Percentiles rank a stretch among this genome's conserved stretches.
Evolutionary conservation across 441 rosid species (phyloP).

Genomic region (Pelargonium australe): DNA sequence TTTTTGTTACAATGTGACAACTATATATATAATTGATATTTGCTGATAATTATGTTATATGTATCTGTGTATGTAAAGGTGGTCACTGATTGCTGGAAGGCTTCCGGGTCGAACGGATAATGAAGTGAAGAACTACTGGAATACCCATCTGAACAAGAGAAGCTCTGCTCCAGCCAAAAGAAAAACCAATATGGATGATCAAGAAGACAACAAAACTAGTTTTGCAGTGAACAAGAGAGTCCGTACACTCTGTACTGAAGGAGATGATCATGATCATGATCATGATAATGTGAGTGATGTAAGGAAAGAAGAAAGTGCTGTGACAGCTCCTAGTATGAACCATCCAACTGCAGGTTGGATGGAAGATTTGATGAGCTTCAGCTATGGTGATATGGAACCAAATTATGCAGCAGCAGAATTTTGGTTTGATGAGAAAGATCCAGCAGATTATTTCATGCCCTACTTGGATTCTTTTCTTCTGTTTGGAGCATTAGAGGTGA

Average conservation of each 20-base stretch:
- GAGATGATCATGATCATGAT: too few relatives aligned
- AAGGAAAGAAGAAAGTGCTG: slow-evolving; percentile 1
- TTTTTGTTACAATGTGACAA: background rate
- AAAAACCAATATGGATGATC: slow-evolving; percentile 17
- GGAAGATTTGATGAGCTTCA: slow-evolving; percentile 1
- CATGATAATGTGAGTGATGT: background rate
- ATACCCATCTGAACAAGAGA: slow-evolving; percentile 61
- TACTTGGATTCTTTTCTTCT: slow-evolving; percentile 10
- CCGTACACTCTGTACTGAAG: background rate
- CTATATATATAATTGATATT: background rate
- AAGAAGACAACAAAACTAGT: background rate
- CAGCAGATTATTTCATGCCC: background rate
- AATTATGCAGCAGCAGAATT: background rate
- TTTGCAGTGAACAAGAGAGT: slow-evolving; percentile 1
- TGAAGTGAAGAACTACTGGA: slow-evolving; percentile 71
- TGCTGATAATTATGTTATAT: background rate
- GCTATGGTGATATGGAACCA: background rate
- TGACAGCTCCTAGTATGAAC: background rate
- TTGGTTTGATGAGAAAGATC: background rate
- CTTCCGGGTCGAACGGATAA: slow-evolving; percentile 66
- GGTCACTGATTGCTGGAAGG: slow-evolving; percentile 61
- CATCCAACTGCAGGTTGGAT: background rate
- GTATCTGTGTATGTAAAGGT: slow-evolving; percentile 20
- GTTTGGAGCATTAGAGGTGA: background rate
- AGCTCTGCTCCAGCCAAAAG: slow-evolving; percentile 28